Percentiles rank a stretch among this genome's conserved stretches.
These are phyloP conservation scores for Dryas integrifolia DNA, from an alignment of 331 rosid species.

Conservation along the genomic window DNA sequence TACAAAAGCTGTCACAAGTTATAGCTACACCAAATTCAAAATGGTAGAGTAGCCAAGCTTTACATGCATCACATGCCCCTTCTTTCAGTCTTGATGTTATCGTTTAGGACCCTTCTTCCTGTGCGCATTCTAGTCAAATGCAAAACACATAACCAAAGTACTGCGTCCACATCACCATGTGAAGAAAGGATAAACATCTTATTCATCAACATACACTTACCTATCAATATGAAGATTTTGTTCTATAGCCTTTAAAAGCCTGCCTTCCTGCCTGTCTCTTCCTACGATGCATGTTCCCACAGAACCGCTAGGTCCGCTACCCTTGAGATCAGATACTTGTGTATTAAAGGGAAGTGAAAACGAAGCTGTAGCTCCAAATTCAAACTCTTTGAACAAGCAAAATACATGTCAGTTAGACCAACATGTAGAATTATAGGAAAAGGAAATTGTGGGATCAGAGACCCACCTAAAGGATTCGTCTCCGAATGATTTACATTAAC, in stretches of 20 bases:
- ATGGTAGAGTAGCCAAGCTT: conserved; percentile 31
- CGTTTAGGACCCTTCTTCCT: conserved; percentile 29
- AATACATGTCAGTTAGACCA: conserved; percentile 11
- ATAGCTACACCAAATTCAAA: conserved; percentile 24
- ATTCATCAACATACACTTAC: conserved; percentile 19
- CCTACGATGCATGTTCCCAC: conserved; percentile 36
- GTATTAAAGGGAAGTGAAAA: conserved; percentile 34
- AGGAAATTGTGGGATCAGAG: conserved; percentile 29
- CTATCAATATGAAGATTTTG: conserved; percentile 41
- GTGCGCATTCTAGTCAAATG: conserved; percentile 32
- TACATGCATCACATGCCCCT: conserved; percentile 31
- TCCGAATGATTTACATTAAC: conserved; percentile 33
- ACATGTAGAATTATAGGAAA: not conserved
- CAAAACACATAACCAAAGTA: conserved; percentile 5
- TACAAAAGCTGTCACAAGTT: conserved; percentile 19
- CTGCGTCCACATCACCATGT: not conserved
- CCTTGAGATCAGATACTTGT: conserved; percentile 37
- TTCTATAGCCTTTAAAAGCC: conserved; percentile 34
- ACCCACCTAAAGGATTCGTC: conserved; percentile 44
- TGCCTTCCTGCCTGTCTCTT: conserved; percentile 35
- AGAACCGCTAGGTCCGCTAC: conserved; percentile 18
- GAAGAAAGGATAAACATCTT: not conserved
- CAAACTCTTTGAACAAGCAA: conserved; percentile 26
- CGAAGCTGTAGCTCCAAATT: conserved; percentile 22
- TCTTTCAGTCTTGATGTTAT: conserved; percentile 34